Conservation (phyloP, 108 stramenopile species). For the Pseudonitzschia pungens region DNA sequence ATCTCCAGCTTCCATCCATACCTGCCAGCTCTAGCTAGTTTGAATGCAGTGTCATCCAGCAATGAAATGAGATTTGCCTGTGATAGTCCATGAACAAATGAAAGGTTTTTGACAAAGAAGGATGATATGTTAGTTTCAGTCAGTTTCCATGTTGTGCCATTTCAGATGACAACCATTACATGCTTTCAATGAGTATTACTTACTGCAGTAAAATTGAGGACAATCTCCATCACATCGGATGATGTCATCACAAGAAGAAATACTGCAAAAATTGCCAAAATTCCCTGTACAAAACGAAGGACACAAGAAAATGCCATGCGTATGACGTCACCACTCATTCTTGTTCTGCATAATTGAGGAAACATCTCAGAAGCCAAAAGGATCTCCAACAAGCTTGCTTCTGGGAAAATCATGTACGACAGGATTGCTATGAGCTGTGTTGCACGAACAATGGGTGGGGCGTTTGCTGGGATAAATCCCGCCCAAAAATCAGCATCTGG, state of each 20-base stretch:
- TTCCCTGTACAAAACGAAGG: background rate
- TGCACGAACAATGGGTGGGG: background rate
- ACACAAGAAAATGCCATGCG: background rate
- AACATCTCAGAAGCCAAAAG: background rate
- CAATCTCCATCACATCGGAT: background rate
- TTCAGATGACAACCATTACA: background rate
- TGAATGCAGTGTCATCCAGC: background rate
- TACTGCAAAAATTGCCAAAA: background rate
- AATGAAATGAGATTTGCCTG: background rate
- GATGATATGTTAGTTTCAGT: too few species aligned
- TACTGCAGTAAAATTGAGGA: conserved; percentile 1
- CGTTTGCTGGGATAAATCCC: background rate
- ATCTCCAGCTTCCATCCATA: background rate
- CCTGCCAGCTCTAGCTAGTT: background rate
- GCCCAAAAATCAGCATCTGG: background rate
- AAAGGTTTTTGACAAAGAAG: background rate
- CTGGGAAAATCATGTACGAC: background rate
- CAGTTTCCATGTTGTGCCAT: too few species aligned
- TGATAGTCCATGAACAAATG: background rate
- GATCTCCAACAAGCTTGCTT: background rate
- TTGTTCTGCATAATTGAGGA: background rate
- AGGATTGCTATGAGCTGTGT: background rate
- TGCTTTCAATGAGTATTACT: background rate
- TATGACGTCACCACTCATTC: background rate
- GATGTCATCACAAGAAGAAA: background rate